Evolutionary conservation across 1,284 basidiomycete species (phyloP).

Genomic region (Boletus mariae): DNA sequence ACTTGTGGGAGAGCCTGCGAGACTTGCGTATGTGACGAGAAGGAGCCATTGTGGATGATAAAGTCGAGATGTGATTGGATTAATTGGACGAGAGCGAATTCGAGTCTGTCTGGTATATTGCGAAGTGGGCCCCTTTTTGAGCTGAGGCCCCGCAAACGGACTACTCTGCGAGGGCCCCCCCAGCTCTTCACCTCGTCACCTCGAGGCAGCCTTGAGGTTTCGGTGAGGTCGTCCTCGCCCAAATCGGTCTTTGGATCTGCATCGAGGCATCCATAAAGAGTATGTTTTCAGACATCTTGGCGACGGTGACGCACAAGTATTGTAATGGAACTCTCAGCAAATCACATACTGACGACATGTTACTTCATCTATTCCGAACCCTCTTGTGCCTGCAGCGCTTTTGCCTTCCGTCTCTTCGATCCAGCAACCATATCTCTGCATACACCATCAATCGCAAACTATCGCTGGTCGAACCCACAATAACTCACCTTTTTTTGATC

Average conservation of each 20-base stretch:
- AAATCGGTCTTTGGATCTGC: constrained; percentile 26
- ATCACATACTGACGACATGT: neutral
- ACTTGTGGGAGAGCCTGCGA: constrained; percentile 38
- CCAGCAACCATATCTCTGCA: constrained; percentile 70
- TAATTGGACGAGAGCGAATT: neutral
- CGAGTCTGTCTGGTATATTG: constrained; percentile 1
- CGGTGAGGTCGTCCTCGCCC: constrained; percentile 19
- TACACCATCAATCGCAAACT: neutral
- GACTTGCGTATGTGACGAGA: constrained; percentile 36
- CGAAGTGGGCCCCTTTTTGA: constrained; percentile 35
- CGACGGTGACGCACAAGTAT: neutral
- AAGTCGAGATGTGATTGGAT: neutral
- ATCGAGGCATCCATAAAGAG: constrained; percentile 21
- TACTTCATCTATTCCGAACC: neutral
- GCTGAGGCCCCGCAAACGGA: constrained; percentile 19
- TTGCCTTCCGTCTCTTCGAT: constrained; percentile 58
- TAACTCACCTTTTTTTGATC: constrained; percentile 63
- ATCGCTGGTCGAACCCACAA: neutral
- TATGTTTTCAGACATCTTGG: neutral
- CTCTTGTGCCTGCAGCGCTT: constrained; percentile 14
- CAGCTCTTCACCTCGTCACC: constrained; percentile 37
- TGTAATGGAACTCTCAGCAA: neutral
- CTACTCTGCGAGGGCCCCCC: constrained; percentile 16
- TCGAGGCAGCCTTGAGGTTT: constrained; percentile 33
- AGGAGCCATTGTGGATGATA: constrained; percentile 31